Evolutionary conservation across 768 basidiomycete species (phyloP).

Genomic region (Phlegmacium glaucopus): DNA sequence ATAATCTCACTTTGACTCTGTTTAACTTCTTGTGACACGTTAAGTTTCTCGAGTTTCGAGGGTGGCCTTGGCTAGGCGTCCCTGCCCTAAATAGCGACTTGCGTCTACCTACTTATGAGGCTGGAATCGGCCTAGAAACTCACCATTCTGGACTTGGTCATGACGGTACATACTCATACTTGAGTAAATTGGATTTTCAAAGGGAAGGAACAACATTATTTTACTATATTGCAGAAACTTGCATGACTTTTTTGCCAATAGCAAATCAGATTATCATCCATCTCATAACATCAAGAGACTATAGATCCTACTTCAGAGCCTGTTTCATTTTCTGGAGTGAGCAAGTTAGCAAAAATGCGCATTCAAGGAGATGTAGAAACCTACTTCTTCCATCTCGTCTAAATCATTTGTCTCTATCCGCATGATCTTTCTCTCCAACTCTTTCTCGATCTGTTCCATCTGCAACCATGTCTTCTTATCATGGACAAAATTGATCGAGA

Average conservation of each 20-base stretch:
- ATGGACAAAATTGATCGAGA: slow-evolving; percentile 97
- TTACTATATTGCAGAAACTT: not conserved
- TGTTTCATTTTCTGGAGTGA: slow-evolving; percentile 75
- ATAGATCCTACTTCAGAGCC: slow-evolving; percentile 56
- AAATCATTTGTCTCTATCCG: slow-evolving; percentile 87
- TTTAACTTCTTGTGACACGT: too few species aligned
- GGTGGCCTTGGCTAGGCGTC: too few species aligned
- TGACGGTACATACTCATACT: too few species aligned
- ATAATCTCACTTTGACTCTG: too few species aligned
- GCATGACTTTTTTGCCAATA: not conserved
- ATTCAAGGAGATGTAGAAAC: slow-evolving; percentile 19
- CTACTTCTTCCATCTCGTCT: slow-evolving; percentile 91
- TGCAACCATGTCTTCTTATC: slow-evolving; percentile 83
- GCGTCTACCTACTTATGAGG: too few species aligned
- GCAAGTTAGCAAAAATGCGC: not conserved
- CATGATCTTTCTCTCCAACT: slow-evolving; percentile 73
- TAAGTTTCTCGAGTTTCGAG: too few species aligned
- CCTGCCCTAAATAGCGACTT: too few species aligned
- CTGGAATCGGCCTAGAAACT: too few species aligned
- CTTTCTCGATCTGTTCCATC: slow-evolving; percentile 86
- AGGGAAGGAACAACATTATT: not conserved
- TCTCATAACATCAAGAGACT: not conserved
- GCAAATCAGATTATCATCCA: not conserved
- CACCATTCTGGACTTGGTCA: too few species aligned
- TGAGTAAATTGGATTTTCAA: too few species aligned